These are phyloP conservation scores for Plantago elongata DNA, from an alignment of 257 asterid species.

Conservation along the genomic window DNA sequence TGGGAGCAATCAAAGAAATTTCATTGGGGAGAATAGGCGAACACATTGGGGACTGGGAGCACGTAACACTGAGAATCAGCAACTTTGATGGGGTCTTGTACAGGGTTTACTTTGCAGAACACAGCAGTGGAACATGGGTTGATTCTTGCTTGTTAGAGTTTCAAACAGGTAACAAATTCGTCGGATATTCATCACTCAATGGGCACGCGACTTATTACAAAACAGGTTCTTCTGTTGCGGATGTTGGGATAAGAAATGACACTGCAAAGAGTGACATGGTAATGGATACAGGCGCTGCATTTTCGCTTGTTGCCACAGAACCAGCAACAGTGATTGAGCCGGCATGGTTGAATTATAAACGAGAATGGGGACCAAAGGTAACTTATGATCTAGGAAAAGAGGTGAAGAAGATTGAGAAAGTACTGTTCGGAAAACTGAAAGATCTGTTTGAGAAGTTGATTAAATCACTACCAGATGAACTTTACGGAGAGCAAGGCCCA, in stretches of 20 bases:
- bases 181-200: conserved; percentile 51
- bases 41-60: conserved; percentile 97
- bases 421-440: conserved; percentile 31
- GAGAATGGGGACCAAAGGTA: conserved; percentile 74
- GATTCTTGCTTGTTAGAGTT: conserved; percentile 52
- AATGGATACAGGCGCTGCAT: conserved; percentile 49
- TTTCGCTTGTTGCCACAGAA: conserved; percentile 49
- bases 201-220: conserved; percentile 57
- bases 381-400: conserved; percentile 41
- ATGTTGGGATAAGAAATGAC: conserved; percentile 63
- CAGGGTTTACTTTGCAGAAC: conserved; percentile 56
- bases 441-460: conserved; percentile 33
- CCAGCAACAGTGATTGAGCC: conserved; percentile 47
- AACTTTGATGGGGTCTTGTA: conserved; percentile 61
- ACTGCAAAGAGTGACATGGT: conserved; percentile 47
- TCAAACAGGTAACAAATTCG: conserved; percentile 41
- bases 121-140: conserved; percentile 64
- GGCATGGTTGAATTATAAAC: conserved; percentile 61
- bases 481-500: conserved; percentile 68
- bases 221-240: conserved; percentile 38
- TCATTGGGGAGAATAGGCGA: conserved; percentile 68
- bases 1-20: conserved; percentile 39
- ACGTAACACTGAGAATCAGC: conserved; percentile 74
- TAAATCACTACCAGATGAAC: conserved; percentile 49
- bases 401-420: conserved; percentile 23